A percentile compares a stretch with the other conserved stretches of the same genome.
phyloP scores from a whole-genome alignment of 495 filamentous ascomycete genomes.

The Aspergillus indologenus region DNA sequence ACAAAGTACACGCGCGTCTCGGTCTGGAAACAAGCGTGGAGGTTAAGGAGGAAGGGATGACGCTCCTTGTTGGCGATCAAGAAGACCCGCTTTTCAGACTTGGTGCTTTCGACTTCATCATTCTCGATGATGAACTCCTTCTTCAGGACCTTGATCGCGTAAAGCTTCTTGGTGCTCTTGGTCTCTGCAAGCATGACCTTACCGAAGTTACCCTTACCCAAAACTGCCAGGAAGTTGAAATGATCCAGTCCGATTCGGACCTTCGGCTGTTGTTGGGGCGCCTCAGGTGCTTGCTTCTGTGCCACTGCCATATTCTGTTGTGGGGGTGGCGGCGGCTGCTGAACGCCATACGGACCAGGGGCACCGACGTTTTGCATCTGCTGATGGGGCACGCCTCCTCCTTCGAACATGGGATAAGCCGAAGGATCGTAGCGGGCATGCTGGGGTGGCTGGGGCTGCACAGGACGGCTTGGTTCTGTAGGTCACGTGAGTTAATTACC shows the following conservation, averaged over 20 bases:
- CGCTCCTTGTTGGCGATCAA: conserved; percentile 96
- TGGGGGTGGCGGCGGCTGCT: conserved; percentile 30
- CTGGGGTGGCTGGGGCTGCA: conserved; percentile 46
- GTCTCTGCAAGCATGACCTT: conserved; percentile 99
- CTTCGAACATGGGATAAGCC: conserved; percentile 63
- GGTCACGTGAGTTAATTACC: neutral
- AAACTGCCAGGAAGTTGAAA: conserved; percentile 98
- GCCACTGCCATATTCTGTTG: conserved; percentile 41
- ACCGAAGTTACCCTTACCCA: conserved; percentile 99
- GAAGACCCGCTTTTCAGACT: conserved; percentile 97
- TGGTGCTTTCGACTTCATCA: conserved; percentile 98
- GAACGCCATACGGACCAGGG: conserved; percentile 27
- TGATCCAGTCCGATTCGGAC: conserved; percentile 90
- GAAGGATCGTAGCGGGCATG: conserved; percentile 70
- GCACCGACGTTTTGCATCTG: conserved; percentile 24
- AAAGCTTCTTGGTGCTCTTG: conserved; percentile 84
- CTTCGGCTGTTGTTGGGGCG: conserved; percentile 62
- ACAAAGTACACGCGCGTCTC: conserved; percentile 99
- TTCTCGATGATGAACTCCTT: conserved; percentile 99
- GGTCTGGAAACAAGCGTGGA: conserved; percentile 99
- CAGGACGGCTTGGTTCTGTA: conserved; percentile 36
- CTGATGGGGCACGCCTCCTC: conserved; percentile 34
- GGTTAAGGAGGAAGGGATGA: conserved; percentile 91
- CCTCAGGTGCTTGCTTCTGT: conserved; percentile 33
- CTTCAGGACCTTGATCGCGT: conserved; percentile 99